Evolutionary conservation across 179 eudicot genomes (phyloP).

Genomic region (Patellifolia procumbens): DNA sequence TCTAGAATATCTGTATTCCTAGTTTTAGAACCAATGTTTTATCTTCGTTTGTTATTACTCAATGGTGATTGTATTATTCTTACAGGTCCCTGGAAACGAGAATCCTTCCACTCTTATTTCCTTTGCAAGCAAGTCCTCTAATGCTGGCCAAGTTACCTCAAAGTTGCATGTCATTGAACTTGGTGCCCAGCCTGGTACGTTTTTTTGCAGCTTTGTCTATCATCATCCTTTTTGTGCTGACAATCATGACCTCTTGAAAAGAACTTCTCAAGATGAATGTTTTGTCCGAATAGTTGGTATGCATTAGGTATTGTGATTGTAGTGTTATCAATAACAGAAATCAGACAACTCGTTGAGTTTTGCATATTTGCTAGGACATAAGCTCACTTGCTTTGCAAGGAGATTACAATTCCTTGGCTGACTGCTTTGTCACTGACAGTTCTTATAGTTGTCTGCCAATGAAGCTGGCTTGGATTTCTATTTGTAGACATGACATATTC

Average conservation of each 20-base stretch:
- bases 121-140: constrained; percentile 81
- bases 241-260: background rate
- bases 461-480: background rate
- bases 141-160: constrained; percentile 82
- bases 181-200: constrained; percentile 87
- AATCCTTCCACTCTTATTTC: constrained; percentile 73
- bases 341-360: background rate
- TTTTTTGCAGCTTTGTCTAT: background rate
- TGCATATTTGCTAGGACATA: background rate
- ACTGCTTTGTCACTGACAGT: background rate
- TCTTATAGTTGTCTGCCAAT: background rate
- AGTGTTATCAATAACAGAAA: background rate
- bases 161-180: constrained; percentile 92
- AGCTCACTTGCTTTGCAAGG: background rate
- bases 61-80: background rate
- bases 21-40: background rate
- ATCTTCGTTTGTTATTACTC: background rate
- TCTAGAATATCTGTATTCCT: background rate
- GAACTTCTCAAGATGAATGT: background rate
- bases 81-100: constrained; percentile 80
- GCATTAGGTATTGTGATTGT: background rate
- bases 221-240: background rate
- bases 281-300: background rate
- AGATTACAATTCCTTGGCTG: background rate
- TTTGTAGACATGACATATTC: background rate